These are phyloP conservation scores for Calonectria hongkongensis DNA, from an alignment of 2,329 filamentous ascomycete species.

Conservation along the genomic window DNA sequence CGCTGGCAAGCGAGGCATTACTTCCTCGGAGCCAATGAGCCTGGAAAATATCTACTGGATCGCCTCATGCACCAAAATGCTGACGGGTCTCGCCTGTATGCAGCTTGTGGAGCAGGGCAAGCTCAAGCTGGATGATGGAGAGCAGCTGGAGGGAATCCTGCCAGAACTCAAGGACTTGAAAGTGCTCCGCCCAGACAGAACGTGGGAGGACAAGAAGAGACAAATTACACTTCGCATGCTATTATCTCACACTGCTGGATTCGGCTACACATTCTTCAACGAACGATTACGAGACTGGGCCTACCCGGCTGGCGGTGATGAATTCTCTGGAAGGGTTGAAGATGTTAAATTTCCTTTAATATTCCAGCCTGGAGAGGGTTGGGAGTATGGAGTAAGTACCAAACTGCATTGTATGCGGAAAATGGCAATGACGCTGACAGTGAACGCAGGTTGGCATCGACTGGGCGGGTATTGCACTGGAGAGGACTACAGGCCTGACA, in stretches of 20 bases:
- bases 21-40: slow-evolving; percentile 70
- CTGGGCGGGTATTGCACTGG: slow-evolving; percentile 71
- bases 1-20: slow-evolving; percentile 67
- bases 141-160: slow-evolving; percentile 66
- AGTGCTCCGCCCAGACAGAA: slow-evolving; percentile 63
- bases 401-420: not conserved
- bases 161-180: slow-evolving; percentile 70
- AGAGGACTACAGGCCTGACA: slow-evolving; percentile 64
- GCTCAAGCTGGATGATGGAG: slow-evolving; percentile 68
- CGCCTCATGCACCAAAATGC: slow-evolving; percentile 75
- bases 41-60: slow-evolving; percentile 77
- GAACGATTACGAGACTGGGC: slow-evolving; percentile 67
- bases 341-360: slow-evolving; percentile 74
- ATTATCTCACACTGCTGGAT: slow-evolving; percentile 73
- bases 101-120: slow-evolving; percentile 73
- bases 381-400: slow-evolving; percentile 75
- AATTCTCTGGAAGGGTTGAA: slow-evolving; percentile 72
- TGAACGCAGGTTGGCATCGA: slow-evolving; percentile 67
- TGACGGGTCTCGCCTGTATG: slow-evolving; percentile 72
- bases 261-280: slow-evolving; percentile 75
- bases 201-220: slow-evolving; percentile 65
- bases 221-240: slow-evolving; percentile 75
- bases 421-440: not conserved
- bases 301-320: slow-evolving; percentile 71
- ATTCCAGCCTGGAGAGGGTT: slow-evolving; percentile 78